phyloP scores from a whole-genome alignment of 2,329 filamentous ascomycete genomes.

The Ophiostoma novo-ulmi region DNA sequence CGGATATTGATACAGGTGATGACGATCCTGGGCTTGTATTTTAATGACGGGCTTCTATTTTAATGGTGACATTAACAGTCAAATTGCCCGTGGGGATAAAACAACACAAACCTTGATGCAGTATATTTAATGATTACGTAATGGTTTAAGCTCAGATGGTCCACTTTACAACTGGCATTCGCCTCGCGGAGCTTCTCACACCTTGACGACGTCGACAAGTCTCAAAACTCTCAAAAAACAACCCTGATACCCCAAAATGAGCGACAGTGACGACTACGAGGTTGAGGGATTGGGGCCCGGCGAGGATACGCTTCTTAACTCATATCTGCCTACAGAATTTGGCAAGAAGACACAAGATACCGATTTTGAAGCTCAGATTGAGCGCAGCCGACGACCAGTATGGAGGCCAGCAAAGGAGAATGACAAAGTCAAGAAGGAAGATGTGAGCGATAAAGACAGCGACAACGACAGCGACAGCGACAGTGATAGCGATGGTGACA shows the following conservation, averaged over 20 bases:
- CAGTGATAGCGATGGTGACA: constrained; percentile 45
- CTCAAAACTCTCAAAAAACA: background rate
- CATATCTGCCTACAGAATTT: constrained; percentile 76
- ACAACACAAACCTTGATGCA: constrained; percentile 28
- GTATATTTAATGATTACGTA: constrained; percentile 31
- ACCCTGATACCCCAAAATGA: constrained; percentile 32
- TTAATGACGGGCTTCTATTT: background rate
- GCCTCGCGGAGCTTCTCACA: background rate
- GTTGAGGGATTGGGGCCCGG: constrained; percentile 51
- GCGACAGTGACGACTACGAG: constrained; percentile 53
- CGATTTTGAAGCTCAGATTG: constrained; percentile 74
- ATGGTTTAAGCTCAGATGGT: background rate
- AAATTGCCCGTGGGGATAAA: background rate
- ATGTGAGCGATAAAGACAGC: constrained; percentile 25
- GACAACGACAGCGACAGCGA: constrained; percentile 31
- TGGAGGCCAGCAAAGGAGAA: constrained; percentile 34
- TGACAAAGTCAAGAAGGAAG: constrained; percentile 29
- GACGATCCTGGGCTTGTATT: background rate
- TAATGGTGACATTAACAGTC: background rate
- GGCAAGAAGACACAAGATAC: constrained; percentile 72
- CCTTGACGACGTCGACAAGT: background rate
- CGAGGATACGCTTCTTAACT: constrained; percentile 64
- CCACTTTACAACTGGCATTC: constrained; percentile 1
- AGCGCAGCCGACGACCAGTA: constrained; percentile 63
- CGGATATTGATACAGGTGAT: background rate